These are phyloP conservation scores for Diatrype stigma DNA, from an alignment of 2,329 filamentous ascomycete species.

Conservation along the genomic window DNA sequence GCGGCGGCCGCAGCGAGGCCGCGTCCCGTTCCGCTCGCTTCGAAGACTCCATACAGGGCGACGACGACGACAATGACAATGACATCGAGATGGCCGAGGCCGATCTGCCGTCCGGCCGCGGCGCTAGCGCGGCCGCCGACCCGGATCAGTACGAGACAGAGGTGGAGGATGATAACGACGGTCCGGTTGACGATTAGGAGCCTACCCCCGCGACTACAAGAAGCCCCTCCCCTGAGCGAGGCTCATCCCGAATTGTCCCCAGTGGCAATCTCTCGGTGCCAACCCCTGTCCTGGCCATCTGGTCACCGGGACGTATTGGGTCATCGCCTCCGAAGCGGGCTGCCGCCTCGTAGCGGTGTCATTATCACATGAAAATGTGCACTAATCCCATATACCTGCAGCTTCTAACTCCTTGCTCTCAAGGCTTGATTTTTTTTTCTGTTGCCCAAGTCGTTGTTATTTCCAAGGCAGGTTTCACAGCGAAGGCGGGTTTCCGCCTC, in stretches of 20 bases:
- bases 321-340: too few relatives aligned
- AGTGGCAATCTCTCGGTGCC: too few relatives aligned
- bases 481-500: too few relatives aligned
- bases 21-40: slow-evolving; percentile 12
- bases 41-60: slow-evolving; percentile 20
- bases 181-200: slow-evolving; percentile 17
- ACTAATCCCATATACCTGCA: too few relatives aligned
- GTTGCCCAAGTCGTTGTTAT: neutral
- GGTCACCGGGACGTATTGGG: too few relatives aligned
- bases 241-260: too few relatives aligned
- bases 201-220: neutral
- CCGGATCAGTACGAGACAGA: slow-evolving; percentile 12
- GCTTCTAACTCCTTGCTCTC: neutral
- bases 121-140: slow-evolving; percentile 4
- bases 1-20: slow-evolving; percentile 13
- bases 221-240: neutral
- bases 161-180: slow-evolving; percentile 28
- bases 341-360: neutral
- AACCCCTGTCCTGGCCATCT: too few relatives aligned
- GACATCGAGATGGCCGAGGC: slow-evolving; percentile 17
- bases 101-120: neutral
- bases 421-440: neutral
- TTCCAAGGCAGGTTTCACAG: too few relatives aligned
- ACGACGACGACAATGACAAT: slow-evolving; percentile 18
- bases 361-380: too few relatives aligned